Base-by-base conservation (phyloP, 2,329 filamentous ascomycete species). In the Alternaria sp. region DNA sequence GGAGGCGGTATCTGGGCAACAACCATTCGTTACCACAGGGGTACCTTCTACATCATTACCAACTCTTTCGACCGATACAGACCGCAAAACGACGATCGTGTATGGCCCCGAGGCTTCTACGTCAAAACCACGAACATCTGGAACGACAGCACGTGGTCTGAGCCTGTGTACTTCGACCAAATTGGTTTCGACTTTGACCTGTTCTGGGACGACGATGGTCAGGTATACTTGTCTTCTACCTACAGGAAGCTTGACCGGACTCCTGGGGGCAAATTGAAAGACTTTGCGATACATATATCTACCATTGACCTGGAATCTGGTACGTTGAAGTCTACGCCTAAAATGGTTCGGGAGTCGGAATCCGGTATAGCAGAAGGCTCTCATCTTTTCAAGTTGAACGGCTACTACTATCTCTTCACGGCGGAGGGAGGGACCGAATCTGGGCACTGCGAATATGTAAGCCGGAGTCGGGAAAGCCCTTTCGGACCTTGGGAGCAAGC, bases 191-290 rank as follows among this genome's bases (percentile, higher is more conserved):
- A 74, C 19, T 67, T 71, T 17, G 70, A 73, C 53, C 36, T 75
- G 0, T 86, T 88, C 68, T 88, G 86, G 84, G 84, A 88, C 45
- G 81, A 83, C 1, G 83, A 88, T 54, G 86, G 85, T 0, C 84
- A 81, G 55, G 78, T 82, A 0, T 89, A 88, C 58, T 55, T 72
- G 5, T 67, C 64, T 5, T 71, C 74, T 1, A 72, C 67, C 1
- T 63, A 68, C 15, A 46, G 65, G 0, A 68, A 66, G 17, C 54
- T 59, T 2, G 64, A 73, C n/a, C 63, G 71, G 6, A 62, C 59
- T 15, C 58, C 66, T n/a, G 49, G 61, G 10, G 69, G 66, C 10
- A 67, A 52, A 44, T 17, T 73, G 30, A 73, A 71, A 46, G 72
- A 69, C 58, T 75, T 68, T 63, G 77, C 75, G 0, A 75, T 80